A percentile compares a stretch with the other conserved stretches of the same genome.
Evolutionary conservation across 169 alveolate genomes (phyloP).

Genomic region (Gregarina niphandrodes): DNA sequence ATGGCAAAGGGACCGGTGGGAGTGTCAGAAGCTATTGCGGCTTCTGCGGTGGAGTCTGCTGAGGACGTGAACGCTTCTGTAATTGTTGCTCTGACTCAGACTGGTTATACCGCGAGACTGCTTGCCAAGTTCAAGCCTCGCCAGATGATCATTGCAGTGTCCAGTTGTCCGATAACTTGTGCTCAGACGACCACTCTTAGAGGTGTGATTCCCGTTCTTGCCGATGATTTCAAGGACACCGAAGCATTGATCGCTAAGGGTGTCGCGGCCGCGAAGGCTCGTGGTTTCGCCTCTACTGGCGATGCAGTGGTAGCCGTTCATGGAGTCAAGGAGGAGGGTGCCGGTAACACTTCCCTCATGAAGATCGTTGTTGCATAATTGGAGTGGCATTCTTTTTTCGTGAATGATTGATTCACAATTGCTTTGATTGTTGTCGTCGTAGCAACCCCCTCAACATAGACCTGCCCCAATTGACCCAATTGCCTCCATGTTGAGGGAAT

Average conservation of each 20-base stretch:
- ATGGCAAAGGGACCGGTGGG: too few species aligned
- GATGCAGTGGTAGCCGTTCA: slow-evolving; percentile 69
- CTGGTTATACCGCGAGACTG: slow-evolving; percentile 78
- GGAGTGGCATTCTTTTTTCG: too few species aligned
- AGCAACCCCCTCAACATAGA: too few species aligned
- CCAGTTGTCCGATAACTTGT: too few species aligned
- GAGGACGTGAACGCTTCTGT: slow-evolving; percentile 44
- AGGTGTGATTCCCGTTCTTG: slow-evolving; percentile 56
- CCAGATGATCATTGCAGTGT: slow-evolving; percentile 17
- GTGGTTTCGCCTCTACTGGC: slow-evolving; percentile 56
- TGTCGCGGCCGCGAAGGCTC: slow-evolving; percentile 76
- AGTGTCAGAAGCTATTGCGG: slow-evolving; percentile 34
- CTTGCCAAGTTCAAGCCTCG: slow-evolving; percentile 84
- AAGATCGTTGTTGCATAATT: slow-evolving; percentile 54
- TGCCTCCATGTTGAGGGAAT: too few species aligned
- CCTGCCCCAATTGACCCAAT: too few species aligned
- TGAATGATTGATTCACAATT: too few species aligned
- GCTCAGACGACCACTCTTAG: slow-evolving; percentile 50
- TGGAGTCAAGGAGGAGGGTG: slow-evolving; percentile 72
- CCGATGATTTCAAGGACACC: slow-evolving; percentile 61
- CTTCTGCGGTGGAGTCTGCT: slow-evolving; percentile 36
- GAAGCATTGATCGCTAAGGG: slow-evolving; percentile 52
- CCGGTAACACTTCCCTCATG: slow-evolving; percentile 69
- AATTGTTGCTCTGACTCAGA: slow-evolving; percentile 75
- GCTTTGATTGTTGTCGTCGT: too few species aligned